Percentiles rank a stretch among this genome's conserved stretches.
Conservation (phyloP, 2,329 filamentous ascomycete species). For the Macrophomina tecta region DNA sequence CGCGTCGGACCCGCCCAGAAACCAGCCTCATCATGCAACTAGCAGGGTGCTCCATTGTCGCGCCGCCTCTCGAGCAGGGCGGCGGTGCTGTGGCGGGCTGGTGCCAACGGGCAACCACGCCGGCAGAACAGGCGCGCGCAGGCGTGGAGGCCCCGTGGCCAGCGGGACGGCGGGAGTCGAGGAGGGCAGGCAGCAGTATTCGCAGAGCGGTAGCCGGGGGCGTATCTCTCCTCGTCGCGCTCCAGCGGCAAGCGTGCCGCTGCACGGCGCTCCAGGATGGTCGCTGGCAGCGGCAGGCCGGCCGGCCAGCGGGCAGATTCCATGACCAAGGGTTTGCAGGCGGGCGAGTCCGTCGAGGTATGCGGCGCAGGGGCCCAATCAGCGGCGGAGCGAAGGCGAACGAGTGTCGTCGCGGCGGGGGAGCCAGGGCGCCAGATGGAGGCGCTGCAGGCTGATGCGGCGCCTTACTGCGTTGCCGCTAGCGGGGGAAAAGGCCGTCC, state of each 20-base stretch:
- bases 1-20: slow-evolving; percentile 16
- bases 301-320: slow-evolving; percentile 12
- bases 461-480: slow-evolving; percentile 23
- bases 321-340: slow-evolving; percentile 13
- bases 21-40: slow-evolving; percentile 25
- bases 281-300: slow-evolving; percentile 7
- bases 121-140: neutral
- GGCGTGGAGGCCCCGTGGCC: neutral
- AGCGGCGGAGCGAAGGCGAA: slow-evolving; percentile 5
- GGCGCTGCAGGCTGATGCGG: slow-evolving; percentile 22
- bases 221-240: slow-evolving; percentile 8
- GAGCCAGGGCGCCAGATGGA: slow-evolving; percentile 20
- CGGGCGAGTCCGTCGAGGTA: slow-evolving; percentile 4
- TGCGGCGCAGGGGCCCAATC: slow-evolving; percentile 14
- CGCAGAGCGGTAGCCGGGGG: neutral
- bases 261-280: slow-evolving; percentile 17
- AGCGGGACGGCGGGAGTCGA: neutral
- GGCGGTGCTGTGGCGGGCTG: slow-evolving; percentile 1
- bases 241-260: slow-evolving; percentile 17
- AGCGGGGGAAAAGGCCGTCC: slow-evolving; percentile 19
- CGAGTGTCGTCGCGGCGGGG: neutral
- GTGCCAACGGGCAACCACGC: neutral
- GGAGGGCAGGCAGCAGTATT: neutral
- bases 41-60: neutral
- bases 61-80: slow-evolving; percentile 8